These are phyloP conservation scores for Pseudocercospora eumusae DNA, from an alignment of 2,329 filamentous ascomycete species.

Conservation along the genomic window DNA sequence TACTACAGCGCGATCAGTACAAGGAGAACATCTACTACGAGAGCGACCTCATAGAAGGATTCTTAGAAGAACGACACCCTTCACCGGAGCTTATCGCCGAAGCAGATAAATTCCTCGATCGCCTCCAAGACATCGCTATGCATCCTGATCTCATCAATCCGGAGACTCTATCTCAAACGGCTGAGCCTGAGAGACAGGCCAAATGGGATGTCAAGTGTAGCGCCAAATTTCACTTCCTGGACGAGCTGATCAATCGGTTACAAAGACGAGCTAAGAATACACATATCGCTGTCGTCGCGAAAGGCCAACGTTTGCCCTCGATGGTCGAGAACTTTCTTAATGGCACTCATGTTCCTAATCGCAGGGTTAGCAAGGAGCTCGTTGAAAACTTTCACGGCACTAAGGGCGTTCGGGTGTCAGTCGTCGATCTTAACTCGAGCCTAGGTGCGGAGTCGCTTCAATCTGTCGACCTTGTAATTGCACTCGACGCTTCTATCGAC, in stretches of 20 bases:
- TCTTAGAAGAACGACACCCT: slow-evolving; percentile 27
- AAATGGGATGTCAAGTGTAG: slow-evolving; percentile 41
- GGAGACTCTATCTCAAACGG: slow-evolving; percentile 36
- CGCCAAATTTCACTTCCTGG: slow-evolving; percentile 42
- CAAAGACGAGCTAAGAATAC: slow-evolving; percentile 27
- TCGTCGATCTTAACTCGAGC: slow-evolving; percentile 36
- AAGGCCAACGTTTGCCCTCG: slow-evolving; percentile 34
- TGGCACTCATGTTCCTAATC: slow-evolving; percentile 25
- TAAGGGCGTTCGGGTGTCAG: slow-evolving; percentile 37
- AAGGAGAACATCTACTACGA: slow-evolving; percentile 30
- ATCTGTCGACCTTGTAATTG: slow-evolving; percentile 45
- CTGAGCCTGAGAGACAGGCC: slow-evolving; percentile 33
- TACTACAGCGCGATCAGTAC: slow-evolving; percentile 39
- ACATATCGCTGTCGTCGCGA: slow-evolving; percentile 37
- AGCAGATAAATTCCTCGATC: slow-evolving; percentile 34
- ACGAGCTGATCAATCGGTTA: slow-evolving; percentile 36
- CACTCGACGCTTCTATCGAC: slow-evolving; percentile 41
- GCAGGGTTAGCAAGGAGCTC: slow-evolving; percentile 28
- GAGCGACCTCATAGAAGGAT: slow-evolving; percentile 31
- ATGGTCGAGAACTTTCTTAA: slow-evolving; percentile 39
- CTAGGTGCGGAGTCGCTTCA: slow-evolving; percentile 30
- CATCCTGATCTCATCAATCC: slow-evolving; percentile 42
- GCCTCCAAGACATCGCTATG: slow-evolving; percentile 32
- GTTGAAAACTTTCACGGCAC: slow-evolving; percentile 11
- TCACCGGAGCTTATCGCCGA: slow-evolving; percentile 21